These are phyloP conservation scores for Pholiota adiposa DNA, from an alignment of 1,284 basidiomycete species.

Conservation along the genomic window DNA sequence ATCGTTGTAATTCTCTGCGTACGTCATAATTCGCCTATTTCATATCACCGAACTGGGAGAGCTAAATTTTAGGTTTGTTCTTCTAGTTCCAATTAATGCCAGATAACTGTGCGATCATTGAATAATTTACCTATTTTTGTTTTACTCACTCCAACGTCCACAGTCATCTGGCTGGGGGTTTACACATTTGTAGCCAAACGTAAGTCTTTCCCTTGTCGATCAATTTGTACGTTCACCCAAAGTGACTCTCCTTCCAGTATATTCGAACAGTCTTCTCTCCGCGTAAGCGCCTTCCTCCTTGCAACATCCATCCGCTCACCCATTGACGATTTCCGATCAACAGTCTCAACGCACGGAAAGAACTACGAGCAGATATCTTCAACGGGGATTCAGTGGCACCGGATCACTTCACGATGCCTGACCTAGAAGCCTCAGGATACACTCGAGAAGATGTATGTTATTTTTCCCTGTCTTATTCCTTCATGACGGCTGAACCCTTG, in stretches of 20 bases:
- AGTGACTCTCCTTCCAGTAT: conserved; percentile 19
- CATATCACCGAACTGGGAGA: background rate
- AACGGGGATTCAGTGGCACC: conserved; percentile 2
- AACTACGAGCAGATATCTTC: conserved; percentile 10
- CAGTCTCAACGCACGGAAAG: conserved; percentile 9
- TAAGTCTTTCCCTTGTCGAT: conserved; percentile 2
- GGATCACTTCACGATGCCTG: conserved; percentile 11
- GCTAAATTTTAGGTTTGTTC: background rate
- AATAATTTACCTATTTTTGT: background rate
- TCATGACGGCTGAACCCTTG: background rate
- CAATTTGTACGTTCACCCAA: background rate
- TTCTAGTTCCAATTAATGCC: conserved; percentile 22
- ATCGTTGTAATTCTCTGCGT: conserved; percentile 23
- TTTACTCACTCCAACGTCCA: too few species aligned
- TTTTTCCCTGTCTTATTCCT: background rate
- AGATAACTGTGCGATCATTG: conserved; percentile 12
- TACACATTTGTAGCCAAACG: conserved; percentile 32
- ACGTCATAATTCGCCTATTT: background rate
- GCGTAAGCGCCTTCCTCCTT: conserved; percentile 18
- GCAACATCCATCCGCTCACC: background rate
- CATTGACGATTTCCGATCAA: background rate
- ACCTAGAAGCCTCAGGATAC: conserved; percentile 2
- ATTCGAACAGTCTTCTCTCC: conserved; percentile 26
- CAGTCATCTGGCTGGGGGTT: conserved; percentile 32
- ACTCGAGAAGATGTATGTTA: conserved; percentile 2